Base-by-base conservation (phyloP, 2,329 filamentous ascomycete species). In the Neonectria hederae region DNA sequence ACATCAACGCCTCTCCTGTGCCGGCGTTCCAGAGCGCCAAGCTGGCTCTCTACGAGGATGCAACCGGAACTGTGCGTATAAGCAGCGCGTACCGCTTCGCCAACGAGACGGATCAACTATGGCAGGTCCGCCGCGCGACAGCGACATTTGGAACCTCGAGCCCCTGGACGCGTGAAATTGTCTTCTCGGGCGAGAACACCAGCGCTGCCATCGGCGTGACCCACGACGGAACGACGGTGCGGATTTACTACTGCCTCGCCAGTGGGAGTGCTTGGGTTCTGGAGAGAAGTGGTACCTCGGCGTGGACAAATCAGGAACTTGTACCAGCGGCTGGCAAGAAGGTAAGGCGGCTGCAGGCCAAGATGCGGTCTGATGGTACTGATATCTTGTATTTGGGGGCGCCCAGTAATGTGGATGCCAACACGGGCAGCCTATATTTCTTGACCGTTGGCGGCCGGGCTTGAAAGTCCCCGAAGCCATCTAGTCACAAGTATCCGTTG, bases 21-120 rank as follows among this genome's bases (percentile, higher is more conserved):
- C 69, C 69, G 5, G 57, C 65, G 5, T 65, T 69, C 24, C 69
- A 71, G 28, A 69, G 67, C 54, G 69, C 69, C 24, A 71, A 71
- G 58, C 52, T 71, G 24, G 69, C 65, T 2, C 58, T 71, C 4
- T 71, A 71, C 35, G 69, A 71, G 24, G 63, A 65, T 43, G 54
- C 67, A 3, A 54, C 54, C 10, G 62, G 65, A 17, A 40, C 38
- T 3, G 65, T 71, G 10, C 65, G 64, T 24, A 56, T 71, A 17
- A 62, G 62, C 40, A 38, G 54, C 45, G 69, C 61, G 5, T 69
- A 69, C 59, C 67, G 69, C 19, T 71, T 71, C 61, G 62, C 69
- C 42, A 66, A 65, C 24, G 59, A 59, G 42, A 63, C 67, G 2
- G 40, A 59, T 30, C 54, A 65, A 4, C 56, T 55, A 7, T 69